phyloP scores from a whole-genome alignment of 177 flowering plant genomes.

The Vitis hybrid region DNA sequence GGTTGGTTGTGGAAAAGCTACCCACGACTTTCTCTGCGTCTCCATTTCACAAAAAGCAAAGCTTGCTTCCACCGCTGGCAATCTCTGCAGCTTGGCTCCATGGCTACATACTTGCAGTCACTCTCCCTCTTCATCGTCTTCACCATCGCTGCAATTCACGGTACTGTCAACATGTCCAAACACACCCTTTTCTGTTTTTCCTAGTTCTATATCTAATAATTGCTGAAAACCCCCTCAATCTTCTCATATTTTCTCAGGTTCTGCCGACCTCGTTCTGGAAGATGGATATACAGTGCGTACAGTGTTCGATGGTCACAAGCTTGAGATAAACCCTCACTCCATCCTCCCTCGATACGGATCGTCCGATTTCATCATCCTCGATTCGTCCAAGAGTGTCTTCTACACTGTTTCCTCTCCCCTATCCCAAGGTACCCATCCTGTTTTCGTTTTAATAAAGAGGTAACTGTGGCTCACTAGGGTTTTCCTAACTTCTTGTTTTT shows the following conservation, averaged over 20 bases:
- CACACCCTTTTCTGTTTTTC: background rate
- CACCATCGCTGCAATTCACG: background rate
- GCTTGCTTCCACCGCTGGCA: no score
- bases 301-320: constrained; percentile 61
- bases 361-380: constrained; percentile 57
- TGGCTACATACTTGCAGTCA: background rate
- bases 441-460: background rate
- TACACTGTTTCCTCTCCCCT: constrained; percentile 50
- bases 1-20: no score
- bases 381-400: constrained; percentile 45
- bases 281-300: constrained; percentile 73
- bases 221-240: background rate
- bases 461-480: no score
- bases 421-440: constrained; percentile 38
- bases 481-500: background rate
- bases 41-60: no score
- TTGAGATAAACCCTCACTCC: constrained; percentile 47
- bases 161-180: background rate
- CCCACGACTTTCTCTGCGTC: no score
- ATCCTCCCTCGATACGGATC: constrained; percentile 38
- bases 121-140: constrained; percentile 14
- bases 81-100: background rate
- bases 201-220: background rate
- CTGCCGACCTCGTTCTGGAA: constrained; percentile 38
- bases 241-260: constrained; percentile 16